A percentile compares a stretch with the other conserved stretches of the same genome.
These are phyloP conservation scores for Phialophora verrucosa DNA, from an alignment of 2,329 filamentous ascomycete genomes.

Conservation along the genomic window DNA sequence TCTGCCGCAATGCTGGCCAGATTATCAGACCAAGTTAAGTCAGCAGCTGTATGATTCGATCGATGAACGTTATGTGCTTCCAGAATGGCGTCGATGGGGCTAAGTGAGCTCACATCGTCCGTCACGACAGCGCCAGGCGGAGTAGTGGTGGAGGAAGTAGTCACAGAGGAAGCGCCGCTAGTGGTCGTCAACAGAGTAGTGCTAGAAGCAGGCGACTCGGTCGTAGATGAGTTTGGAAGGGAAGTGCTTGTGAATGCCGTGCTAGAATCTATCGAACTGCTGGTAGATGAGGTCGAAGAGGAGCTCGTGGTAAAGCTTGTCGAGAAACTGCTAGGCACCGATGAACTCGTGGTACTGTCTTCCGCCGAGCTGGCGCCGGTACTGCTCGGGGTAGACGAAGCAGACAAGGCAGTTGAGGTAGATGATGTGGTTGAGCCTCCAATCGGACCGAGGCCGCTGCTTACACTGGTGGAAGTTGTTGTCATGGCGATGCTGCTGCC, in stretches of 20 bases:
- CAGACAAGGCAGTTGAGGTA: not conserved
- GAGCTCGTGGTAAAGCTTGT: not conserved
- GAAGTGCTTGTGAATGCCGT: not conserved
- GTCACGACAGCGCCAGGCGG: conserved; percentile 40
- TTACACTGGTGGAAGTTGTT: not conserved
- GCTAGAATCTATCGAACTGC: conserved; percentile 1
- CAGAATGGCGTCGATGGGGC: conserved; percentile 49
- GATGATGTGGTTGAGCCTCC: conserved; percentile 10
- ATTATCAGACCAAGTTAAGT: conserved; percentile 67
- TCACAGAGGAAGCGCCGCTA: not conserved
- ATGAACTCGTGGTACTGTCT: not conserved
- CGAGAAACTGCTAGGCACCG: not conserved
- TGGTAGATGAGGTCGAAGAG: not conserved
- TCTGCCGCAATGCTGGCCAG: conserved; percentile 68
- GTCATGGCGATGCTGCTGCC: not conserved
- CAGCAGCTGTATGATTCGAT: conserved; percentile 73
- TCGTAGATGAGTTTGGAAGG: not conserved
- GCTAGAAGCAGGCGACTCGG: conserved; percentile 1
- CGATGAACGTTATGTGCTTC: conserved; percentile 87
- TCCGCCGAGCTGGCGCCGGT: not conserved
- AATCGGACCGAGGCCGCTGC: conserved; percentile 1
- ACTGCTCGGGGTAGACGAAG: not conserved
- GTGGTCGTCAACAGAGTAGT: conserved; percentile 12
- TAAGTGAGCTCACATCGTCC: conserved; percentile 43
- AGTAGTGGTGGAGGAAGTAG: conserved; percentile 42